Conservation (phyloP, 768 basidiomycete species). For the Fomitopsis pulvina region DNA sequence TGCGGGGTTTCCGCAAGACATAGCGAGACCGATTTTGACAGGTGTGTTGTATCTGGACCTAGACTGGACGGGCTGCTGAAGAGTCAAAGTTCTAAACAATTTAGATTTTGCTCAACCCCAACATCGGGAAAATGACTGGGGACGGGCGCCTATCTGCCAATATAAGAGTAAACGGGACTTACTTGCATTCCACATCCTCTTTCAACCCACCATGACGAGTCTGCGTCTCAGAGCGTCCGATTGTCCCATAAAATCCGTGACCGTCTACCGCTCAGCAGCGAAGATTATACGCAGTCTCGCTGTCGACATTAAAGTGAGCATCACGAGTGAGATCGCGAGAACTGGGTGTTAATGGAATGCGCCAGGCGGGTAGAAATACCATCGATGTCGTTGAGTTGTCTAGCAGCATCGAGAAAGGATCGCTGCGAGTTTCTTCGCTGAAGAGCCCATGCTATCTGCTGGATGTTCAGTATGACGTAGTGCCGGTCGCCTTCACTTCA, state of each 20-base stretch:
- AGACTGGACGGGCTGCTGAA: no score
- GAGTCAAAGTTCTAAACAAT: no score
- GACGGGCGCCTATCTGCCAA: no score
- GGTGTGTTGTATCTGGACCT: no score
- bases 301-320: constrained; percentile 38
- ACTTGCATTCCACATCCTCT: no score
- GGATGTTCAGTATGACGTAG: constrained; percentile 46
- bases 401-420: constrained; percentile 42
- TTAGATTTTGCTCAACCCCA: no score
- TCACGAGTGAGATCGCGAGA: no score
- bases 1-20: constrained; percentile 56
- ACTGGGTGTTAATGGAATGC: no score
- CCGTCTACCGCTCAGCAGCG: constrained; percentile 50
- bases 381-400: constrained; percentile 45
- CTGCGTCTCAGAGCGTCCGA: constrained; percentile 18
- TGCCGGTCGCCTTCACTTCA: constrained; percentile 28
- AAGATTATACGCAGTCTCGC: constrained; percentile 49
- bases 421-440: constrained; percentile 46
- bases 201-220: background rate
- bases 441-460: constrained; percentile 38
- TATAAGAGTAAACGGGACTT: no score
- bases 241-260: constrained; percentile 45
- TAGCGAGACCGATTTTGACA: no score
- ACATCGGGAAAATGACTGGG: no score
- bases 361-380: constrained; percentile 50